phyloP scores from a whole-genome alignment of 116 monocot genomes.

The Zostera marina region DNA sequence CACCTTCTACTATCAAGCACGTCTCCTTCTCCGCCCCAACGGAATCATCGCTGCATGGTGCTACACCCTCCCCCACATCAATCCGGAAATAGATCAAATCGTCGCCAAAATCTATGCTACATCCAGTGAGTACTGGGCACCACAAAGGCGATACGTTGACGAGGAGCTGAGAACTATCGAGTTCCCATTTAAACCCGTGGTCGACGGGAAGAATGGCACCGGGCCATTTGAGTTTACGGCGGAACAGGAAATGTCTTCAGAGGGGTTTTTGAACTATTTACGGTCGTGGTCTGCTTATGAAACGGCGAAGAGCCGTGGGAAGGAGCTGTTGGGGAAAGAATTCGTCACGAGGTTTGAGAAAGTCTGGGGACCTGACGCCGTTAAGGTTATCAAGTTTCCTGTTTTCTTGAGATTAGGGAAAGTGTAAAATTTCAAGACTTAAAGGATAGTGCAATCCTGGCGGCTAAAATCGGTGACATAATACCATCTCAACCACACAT shows the following conservation, averaged over 20 bases:
- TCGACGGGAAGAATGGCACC: constrained; percentile 39
- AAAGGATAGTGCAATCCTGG: too few relatives aligned
- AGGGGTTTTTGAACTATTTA: constrained; percentile 29
- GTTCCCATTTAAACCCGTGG: constrained; percentile 69
- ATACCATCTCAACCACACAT: too few relatives aligned
- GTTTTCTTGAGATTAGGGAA: constrained; percentile 55
- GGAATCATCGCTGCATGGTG: constrained; percentile 84
- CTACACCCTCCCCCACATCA: constrained; percentile 36
- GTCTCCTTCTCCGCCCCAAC: constrained; percentile 24
- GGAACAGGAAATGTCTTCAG: constrained; percentile 33
- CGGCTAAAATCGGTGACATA: too few relatives aligned
- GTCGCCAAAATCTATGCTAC: constrained; percentile 10
- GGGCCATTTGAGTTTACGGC: constrained; percentile 56
- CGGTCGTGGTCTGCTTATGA: constrained; percentile 80
- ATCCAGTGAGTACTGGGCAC: constrained; percentile 42
- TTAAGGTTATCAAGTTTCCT: constrained; percentile 32
- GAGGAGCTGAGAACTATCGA: constrained; percentile 34
- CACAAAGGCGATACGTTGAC: constrained; percentile 32
- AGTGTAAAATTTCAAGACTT: too few relatives aligned
- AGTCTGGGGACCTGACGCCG: constrained; percentile 39
- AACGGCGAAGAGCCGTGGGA: constrained; percentile 52
- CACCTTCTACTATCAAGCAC: constrained; percentile 34
- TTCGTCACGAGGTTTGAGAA: constrained; percentile 26
- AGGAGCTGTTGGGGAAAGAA: constrained; percentile 48
- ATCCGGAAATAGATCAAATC: constrained; percentile 26